Evolutionary conservation across 2,329 filamentous ascomycete genomes (phyloP), one percentile per base, ranked within the genome.

Genomic region (Macroventuria anomochaeta): DNA sequence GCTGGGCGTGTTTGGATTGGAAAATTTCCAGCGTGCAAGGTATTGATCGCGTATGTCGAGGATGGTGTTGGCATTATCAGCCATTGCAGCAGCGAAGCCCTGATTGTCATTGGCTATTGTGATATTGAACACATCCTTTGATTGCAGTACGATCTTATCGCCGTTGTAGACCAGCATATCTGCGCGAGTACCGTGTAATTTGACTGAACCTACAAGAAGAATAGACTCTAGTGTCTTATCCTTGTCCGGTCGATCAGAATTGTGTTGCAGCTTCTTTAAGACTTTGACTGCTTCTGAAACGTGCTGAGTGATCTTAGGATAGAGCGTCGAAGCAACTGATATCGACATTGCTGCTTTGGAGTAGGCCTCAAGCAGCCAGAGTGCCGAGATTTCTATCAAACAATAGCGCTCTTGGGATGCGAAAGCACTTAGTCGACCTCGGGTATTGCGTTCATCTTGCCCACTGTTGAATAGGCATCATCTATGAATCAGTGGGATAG

Each of bases 141-240:
- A 68, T 23, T 72, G 68, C 6, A 71, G 58, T 12, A 57, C 21
- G 26, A 72, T 63, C 11, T 18, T 57, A 15, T 68, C 28, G 36
- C 67, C 53, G 8, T 23, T 29, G 29, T 62, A 46, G 26, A 73
- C 36, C 4, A 71, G 55, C 5, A 73, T 70, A 36, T 72, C 69
- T 26, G 64, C 64, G 32, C 72, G 72, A 1, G 68, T 71, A 21
- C 71, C 70, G 48, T 72, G 71, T 13, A 73, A 58, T 26, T 72
- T 75, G 33, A 70, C 61, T 7, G 63, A 71, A 31, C 67, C 71
- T 2, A 64, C 23, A 2, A 74, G 59, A 7, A 61, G 58, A 7
- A 70, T 61, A 1, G 61, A 49, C 2, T 41, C 31, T 11, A 61
- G 20, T 2, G 23, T 37, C 2, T 51, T 15, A 28, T 61, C 38